phyloP scores from a whole-genome alignment of 2,329 filamentous ascomycete species.

The Talaromyces amestolkiae region DNA sequence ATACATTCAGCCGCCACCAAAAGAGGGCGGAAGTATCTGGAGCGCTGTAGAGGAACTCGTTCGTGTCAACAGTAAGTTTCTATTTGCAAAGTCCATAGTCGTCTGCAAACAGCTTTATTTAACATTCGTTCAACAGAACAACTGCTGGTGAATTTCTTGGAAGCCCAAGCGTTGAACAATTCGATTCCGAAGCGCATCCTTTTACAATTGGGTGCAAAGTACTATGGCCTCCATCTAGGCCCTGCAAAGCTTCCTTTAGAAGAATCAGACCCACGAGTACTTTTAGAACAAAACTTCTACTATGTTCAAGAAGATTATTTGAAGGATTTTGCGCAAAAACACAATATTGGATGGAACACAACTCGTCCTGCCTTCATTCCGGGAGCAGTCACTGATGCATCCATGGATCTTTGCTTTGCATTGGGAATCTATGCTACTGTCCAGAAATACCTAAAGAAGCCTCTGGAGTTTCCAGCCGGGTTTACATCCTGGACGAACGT shows the following conservation, averaged over 20 bases:
- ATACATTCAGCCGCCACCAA: conserved; percentile 27
- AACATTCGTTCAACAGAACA: not conserved
- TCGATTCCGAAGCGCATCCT: conserved; percentile 3
- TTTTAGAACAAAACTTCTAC: conserved; percentile 14
- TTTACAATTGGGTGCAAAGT: conserved; percentile 10
- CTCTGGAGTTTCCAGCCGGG: not conserved
- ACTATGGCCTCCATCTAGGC: conserved; percentile 13
- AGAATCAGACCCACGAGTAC: conserved; percentile 13
- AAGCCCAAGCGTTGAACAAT: not conserved
- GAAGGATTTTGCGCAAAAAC: not conserved
- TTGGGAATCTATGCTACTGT: not conserved
- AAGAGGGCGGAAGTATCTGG: conserved; percentile 13
- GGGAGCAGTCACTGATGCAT: not conserved
- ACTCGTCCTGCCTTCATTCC: conserved; percentile 10
- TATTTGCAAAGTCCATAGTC: not conserved
- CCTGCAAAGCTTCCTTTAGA: conserved; percentile 6
- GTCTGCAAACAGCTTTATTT: not conserved
- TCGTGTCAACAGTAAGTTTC: conserved; percentile 6
- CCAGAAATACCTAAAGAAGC: not conserved
- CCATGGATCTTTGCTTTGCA: not conserved
- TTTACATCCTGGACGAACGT: conserved; percentile 6
- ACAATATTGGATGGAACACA: conserved; percentile 9
- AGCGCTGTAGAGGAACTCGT: conserved; percentile 12
- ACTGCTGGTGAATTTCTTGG: not conserved
- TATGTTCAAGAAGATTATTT: conserved; percentile 13